Evolutionary conservation across 2,329 filamentous ascomycete genomes (phyloP), one percentile per base, ranked within the genome.

Genomic region (Camillea tinctor): DNA sequence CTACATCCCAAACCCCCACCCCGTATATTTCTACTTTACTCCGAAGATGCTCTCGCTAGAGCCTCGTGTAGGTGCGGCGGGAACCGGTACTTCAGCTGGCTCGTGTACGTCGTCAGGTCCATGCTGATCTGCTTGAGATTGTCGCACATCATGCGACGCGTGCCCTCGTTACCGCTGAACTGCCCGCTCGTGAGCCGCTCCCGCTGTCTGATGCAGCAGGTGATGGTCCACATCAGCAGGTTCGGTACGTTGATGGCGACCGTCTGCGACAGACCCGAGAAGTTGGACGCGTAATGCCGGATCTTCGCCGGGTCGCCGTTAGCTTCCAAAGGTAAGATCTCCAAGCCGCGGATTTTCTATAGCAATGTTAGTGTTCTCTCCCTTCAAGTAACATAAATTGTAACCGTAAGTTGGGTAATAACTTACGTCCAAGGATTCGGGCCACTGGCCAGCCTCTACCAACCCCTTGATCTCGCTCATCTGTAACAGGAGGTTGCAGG

Each of bases 81-180:
- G 78, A 98, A 84, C 71, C 95, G 88, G 77, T 97, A 98, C 72
- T 91, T 88, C 72, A 98, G 87, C 82, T 97, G 87, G 59, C 93
- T 94, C 17, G 93, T 94, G 80, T 97, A 98, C 15, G 95, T 90
- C 80, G 95, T 97, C 69, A 97, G 77, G 76, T 98, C 94, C 75
- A 93, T 88, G 48, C 91, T 93, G 79, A 91, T 92, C 74, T 90
- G 86, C 77, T 90, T 85, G 71, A 96, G 80, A 69, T 89, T 83
- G 60, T 89, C 87, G 55, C 89, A 87, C 76, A 92, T 84, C 74
- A 80, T 77, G 72, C 78, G 81, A 71, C 83, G 81, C 65, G 82
- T 89, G 58, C 84, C 84, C 71, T 88, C 86, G 75, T 89, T 89
- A 64, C 86, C 89, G 67, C 89, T 92, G 75, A 90, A 97, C 68